Evolutionary conservation across 2,329 filamentous ascomycete genomes (phyloP).

Genomic region (Diaporthe sp.): DNA sequence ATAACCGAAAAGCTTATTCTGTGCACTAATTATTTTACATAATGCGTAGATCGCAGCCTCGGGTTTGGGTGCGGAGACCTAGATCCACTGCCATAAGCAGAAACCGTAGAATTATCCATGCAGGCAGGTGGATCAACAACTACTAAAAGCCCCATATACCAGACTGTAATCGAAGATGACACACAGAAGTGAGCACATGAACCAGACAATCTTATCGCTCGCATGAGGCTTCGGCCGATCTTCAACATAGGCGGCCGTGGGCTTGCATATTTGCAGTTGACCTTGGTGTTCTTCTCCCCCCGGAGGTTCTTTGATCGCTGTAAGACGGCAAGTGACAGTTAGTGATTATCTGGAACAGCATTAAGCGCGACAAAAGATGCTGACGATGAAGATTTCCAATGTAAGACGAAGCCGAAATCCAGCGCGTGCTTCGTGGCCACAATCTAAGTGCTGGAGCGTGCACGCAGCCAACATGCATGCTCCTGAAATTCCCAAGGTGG

Average conservation of each 20-base stretch:
- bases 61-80: background rate
- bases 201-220: too few species aligned
- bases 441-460: background rate
- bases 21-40: constrained; percentile 25
- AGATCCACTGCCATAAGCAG: background rate
- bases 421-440: too few species aligned
- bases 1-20: constrained; percentile 26
- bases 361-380: too few species aligned
- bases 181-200: too few species aligned
- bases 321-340: too few species aligned
- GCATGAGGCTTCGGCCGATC: background rate
- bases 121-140: background rate
- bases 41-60: background rate
- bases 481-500: background rate
- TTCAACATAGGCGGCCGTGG: background rate
- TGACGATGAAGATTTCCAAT: background rate
- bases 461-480: background rate
- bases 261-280: background rate
- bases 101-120: background rate
- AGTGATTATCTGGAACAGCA: background rate
- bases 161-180: background rate
- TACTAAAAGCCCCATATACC: background rate
- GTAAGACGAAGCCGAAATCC: background rate
- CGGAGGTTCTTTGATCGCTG: background rate
- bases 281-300: background rate